A percentile compares a stretch with the other conserved stretches of the same genome.
Evolutionary conservation across 2,329 filamentous ascomycete species (phyloP).

Genomic region (Aspergillus sp.): DNA sequence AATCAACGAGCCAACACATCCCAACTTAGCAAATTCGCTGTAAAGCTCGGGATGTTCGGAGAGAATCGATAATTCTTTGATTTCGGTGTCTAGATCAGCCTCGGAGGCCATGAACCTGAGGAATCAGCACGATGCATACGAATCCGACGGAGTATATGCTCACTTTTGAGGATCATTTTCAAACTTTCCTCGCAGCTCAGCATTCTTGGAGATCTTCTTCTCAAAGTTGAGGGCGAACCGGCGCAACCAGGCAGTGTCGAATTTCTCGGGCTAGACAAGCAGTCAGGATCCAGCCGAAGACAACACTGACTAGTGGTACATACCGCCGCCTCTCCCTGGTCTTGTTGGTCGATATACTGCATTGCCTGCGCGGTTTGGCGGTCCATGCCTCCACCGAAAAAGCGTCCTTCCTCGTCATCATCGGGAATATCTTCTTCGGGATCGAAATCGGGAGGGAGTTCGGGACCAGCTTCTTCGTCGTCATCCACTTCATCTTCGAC

Average conservation of each 20-base stretch:
- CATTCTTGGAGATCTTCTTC: constrained; percentile 85
- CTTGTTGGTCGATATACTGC: constrained; percentile 77
- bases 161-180: constrained; percentile 75
- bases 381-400: constrained; percentile 90
- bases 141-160: constrained; percentile 9
- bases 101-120: constrained; percentile 71
- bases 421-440: constrained; percentile 61
- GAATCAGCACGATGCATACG: constrained; percentile 15
- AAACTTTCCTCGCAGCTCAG: constrained; percentile 81
- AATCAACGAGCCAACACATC: constrained; percentile 71
- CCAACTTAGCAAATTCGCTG: constrained; percentile 71
- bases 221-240: constrained; percentile 81
- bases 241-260: constrained; percentile 80
- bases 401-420: constrained; percentile 90
- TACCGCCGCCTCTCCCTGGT: constrained; percentile 50
- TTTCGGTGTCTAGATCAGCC: constrained; percentile 82
- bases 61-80: constrained; percentile 82
- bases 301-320: constrained; percentile 6
- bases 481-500: constrained; percentile 49
- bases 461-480: constrained; percentile 50
- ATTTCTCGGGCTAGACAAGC: constrained; percentile 60
- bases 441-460: constrained; percentile 56
- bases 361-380: constrained; percentile 77
- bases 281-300: constrained; percentile 19
- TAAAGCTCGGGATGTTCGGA: constrained; percentile 85